phyloP scores from a whole-genome alignment of 1,284 basidiomycete genomes.

The Ustilago nuda region DNA sequence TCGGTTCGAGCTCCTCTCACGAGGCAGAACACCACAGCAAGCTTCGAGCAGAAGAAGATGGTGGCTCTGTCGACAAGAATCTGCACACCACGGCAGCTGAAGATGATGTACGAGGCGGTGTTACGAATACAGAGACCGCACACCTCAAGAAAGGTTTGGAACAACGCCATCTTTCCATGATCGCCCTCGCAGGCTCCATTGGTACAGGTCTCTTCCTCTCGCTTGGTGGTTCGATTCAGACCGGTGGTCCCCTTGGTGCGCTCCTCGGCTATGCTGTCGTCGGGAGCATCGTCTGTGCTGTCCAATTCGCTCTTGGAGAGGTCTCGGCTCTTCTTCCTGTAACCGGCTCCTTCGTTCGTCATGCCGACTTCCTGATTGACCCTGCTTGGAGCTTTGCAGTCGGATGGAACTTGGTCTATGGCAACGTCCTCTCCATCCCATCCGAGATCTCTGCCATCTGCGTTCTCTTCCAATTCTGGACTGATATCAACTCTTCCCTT shows the following conservation, averaged over 20 bases:
- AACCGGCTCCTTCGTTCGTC: constrained; percentile 79
- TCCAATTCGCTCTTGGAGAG: constrained; percentile 55
- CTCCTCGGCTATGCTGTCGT: constrained; percentile 55
- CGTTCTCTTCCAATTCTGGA: constrained; percentile 54
- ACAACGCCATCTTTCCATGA: constrained; percentile 58
- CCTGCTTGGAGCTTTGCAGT: constrained; percentile 76
- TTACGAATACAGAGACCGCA: constrained; percentile 23
- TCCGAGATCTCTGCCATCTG: constrained; percentile 75
- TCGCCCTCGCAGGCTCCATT: constrained; percentile 57
- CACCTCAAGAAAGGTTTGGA: constrained; percentile 52
- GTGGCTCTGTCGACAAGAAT: constrained; percentile 20
- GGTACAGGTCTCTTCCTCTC: constrained; percentile 59
- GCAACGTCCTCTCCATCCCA: constrained; percentile 74
- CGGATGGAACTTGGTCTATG: constrained; percentile 76
- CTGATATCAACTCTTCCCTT: constrained; percentile 49
- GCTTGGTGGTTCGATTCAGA: constrained; percentile 49
- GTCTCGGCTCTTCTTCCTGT: constrained; percentile 72
- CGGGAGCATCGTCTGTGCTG: constrained; percentile 51
- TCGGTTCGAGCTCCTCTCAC: constrained; percentile 13
- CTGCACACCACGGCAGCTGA: constrained; percentile 7
- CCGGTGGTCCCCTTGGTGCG: constrained; percentile 55
- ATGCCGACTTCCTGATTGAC: constrained; percentile 83
- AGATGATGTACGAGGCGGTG: constrained; percentile 15
- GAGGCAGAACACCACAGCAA: constrained; percentile 34
- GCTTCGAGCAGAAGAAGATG: constrained; percentile 38